phyloP scores from a whole-genome alignment of 2,329 filamentous ascomycete species.

The Chrysoporthe cubensis region DNA sequence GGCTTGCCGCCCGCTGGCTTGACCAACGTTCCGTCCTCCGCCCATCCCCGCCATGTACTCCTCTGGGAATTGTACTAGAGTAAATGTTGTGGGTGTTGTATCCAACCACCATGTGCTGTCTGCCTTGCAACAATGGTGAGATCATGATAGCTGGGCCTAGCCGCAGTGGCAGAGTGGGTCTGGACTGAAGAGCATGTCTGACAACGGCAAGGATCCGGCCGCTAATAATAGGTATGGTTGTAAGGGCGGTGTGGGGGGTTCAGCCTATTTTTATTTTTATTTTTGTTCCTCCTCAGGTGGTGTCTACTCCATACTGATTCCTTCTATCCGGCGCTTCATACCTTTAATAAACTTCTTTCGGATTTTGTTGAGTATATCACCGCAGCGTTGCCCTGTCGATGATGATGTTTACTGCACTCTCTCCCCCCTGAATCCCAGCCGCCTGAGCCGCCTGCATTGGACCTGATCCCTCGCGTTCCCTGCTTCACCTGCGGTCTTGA shows the following conservation, averaged over 20 bases:
- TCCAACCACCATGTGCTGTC: too few species aligned
- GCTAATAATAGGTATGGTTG: not conserved
- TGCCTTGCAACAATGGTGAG: too few species aligned
- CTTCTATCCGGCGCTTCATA: not conserved
- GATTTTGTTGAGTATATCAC: not conserved
- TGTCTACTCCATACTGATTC: too few species aligned
- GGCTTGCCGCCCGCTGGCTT: not conserved
- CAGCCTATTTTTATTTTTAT: too few species aligned
- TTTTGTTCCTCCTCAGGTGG: too few species aligned
- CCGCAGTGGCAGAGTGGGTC: too few species aligned
- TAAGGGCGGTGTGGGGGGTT: too few species aligned
- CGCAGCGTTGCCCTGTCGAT: not conserved
- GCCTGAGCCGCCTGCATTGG: not conserved
- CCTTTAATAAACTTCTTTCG: not conserved
- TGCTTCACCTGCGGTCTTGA: not conserved
- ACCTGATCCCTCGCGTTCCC: conserved; percentile 15
- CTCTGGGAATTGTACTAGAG: too few species aligned
- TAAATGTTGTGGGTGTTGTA: too few species aligned
- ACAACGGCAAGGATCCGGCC: not conserved
- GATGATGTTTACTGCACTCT: not conserved
- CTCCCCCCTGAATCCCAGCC: not conserved
- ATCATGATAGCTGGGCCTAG: too few species aligned
- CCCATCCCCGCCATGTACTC: too few species aligned
- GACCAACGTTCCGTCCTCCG: not conserved
- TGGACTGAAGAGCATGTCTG: not conserved